phyloP scores from a whole-genome alignment of 2,329 filamentous ascomycete species.

The Ophiostoma sp. region DNA sequence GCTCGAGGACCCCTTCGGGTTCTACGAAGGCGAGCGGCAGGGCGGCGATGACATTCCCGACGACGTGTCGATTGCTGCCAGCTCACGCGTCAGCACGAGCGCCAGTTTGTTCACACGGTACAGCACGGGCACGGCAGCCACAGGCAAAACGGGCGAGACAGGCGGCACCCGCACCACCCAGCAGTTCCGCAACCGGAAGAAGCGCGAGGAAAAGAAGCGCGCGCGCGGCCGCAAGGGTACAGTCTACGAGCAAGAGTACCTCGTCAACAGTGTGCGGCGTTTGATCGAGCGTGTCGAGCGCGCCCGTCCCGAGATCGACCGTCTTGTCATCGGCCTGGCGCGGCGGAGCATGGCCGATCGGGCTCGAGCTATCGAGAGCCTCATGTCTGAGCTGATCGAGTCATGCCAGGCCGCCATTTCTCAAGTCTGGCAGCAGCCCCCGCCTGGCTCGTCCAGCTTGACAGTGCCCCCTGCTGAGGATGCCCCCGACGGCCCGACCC shows the following conservation, averaged over 20 bases:
- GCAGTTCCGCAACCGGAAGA: constrained; percentile 69
- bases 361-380: constrained; percentile 67
- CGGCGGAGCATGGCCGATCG: constrained; percentile 82
- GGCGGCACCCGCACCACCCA: constrained; percentile 21
- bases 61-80: constrained; percentile 82
- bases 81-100: constrained; percentile 71
- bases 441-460: constrained; percentile 24
- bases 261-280: constrained; percentile 78
- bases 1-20: constrained; percentile 75
- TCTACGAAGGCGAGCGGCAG: constrained; percentile 70
- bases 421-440: constrained; percentile 54
- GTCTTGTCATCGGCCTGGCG: constrained; percentile 70
- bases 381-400: constrained; percentile 68
- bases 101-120: constrained; percentile 92
- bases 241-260: constrained; percentile 96
- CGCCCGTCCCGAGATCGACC: constrained; percentile 63
- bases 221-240: constrained; percentile 93
- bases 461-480: constrained; percentile 10
- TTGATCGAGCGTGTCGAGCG: constrained; percentile 77
- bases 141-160: constrained; percentile 24
- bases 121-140: constrained; percentile 65
- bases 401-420: constrained; percentile 60
- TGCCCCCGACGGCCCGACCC: constrained; percentile 23
- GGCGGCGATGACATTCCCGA: constrained; percentile 59
- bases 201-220: constrained; percentile 89